Base-by-base conservation (phyloP, 2,329 filamentous ascomycete species). In the Boeremia exigua region DNA sequence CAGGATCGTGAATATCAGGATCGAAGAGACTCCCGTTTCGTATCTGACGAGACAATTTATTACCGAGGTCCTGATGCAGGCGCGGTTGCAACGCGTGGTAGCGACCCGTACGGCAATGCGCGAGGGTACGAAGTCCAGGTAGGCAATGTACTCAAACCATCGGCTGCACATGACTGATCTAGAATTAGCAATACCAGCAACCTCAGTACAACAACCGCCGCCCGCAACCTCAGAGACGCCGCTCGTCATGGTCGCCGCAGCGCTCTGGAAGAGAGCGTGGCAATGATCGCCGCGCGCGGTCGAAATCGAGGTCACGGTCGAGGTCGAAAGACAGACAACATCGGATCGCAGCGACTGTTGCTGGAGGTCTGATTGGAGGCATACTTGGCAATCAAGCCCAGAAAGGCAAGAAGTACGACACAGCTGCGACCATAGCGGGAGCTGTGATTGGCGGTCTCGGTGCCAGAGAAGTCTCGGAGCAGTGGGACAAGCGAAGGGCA, bases 371-470 rank as follows among this genome's bases (percentile, higher is more conserved):
- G 15, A 68, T 70, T 2, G 74, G 74, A 15, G 74, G 74, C 0
- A 37, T 75, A 6, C 53, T 70, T 2, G 73, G 70, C 23, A 68
- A 58, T 7, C 61, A 60, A 33, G 40, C 44, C 2, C 61, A 65
- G 40, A 67, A 68, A 46, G 61, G 68, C 29, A 68, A 65, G 37
- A 69, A 68, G 55, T 66, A 62, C 32, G 65, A 72, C 28, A 70
- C 65, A 1, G 55, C 69, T 27, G 65, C 70, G 4, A 74, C 73
- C 3, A 61, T 76, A 14, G 71, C 58, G 6, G 71, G 73, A 3
- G 74, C 74, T 10, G 66, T 76, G 5, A 56, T 75, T 12, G 74
- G 74, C 7, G 73, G 73, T 0, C 47, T 76, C 2, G 70, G 68
- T 14, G 72, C 63, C 7, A 60, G 67, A 34, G 69, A 74, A 45